Evolutionary conservation across 495 filamentous ascomycete genomes (phyloP), one percentile per base, ranked within the genome.

Genomic region (Xylaria castorea): DNA sequence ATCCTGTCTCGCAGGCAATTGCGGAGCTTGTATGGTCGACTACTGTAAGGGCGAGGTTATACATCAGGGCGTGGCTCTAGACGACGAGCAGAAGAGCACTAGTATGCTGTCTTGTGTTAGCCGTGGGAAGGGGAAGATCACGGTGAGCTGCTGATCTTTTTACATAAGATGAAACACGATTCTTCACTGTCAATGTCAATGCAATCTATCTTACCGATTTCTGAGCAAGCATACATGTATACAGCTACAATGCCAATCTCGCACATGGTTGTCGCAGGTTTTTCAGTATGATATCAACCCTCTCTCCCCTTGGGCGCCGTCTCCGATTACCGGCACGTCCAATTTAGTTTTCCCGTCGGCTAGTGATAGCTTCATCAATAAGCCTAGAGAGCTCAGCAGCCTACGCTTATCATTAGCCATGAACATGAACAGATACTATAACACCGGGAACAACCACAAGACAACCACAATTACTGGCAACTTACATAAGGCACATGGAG

Each of bases 401-500:
- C 71, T 72, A 27, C 62, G 3, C 8, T 42, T 16, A 9, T 68
- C 3, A n/a, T 68, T 67, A 72, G 70, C 25, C 55, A 22, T 20
- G 14, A 32, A 36, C 9, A 9, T 30, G 11, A 25, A 40, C 5
- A 18, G 38, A 16, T n/a, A 20, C 18, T 36, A 25, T 36, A n/a
- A 53, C 30, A 12, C 27, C 14, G 44, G 30, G 32, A 48, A 12
- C 5, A 0, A 3, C 38, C 8, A 38, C n/a, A 44, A 25, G 34
- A 12, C 5, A 0, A 3, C 38, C 8, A 38, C n/a, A 44, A 25
- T 32, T 3, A n/a, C 9, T 34, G 25, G 34, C n/a, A 68, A 82
- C 83, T 81, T 77, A 87, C 85, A 77, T 80, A 75, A 40, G 81
- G 80, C 66, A 76, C 80, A 71, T 82, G 82, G 85, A 89, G 87